Percentiles rank a stretch among this genome's conserved stretches.
Evolutionary conservation across 371 early-diverging fungal genomes (phyloP).

Genomic region (Globomyces sp.): DNA sequence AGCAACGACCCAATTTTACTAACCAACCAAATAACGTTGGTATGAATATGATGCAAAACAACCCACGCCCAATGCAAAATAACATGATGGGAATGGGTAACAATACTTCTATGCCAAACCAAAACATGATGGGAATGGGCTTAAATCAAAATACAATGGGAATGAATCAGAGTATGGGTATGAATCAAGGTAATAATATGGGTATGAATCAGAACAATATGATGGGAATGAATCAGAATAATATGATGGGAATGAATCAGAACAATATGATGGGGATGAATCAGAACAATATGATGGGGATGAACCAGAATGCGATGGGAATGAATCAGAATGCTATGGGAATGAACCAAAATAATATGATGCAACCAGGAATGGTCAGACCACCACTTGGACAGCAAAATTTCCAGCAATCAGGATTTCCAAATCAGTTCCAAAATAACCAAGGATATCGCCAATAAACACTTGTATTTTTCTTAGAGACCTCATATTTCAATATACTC

Average conservation of each 20-base stretch:
- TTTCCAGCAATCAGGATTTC: too few species aligned
- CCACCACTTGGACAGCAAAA: too few species aligned
- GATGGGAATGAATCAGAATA: background rate
- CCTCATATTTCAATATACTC: too few species aligned
- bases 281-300: too few species aligned
- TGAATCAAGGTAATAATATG: slow-evolving; percentile 1
- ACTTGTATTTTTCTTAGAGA: too few species aligned
- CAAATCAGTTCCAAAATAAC: too few species aligned
- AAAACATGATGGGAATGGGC: slow-evolving; percentile 1
- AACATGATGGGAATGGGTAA: slow-evolving; percentile 4
- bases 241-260: background rate
- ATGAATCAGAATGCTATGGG: too few species aligned
- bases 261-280: too few species aligned
- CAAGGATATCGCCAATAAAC: too few species aligned
- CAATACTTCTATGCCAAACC: background rate
- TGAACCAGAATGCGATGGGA: too few species aligned
- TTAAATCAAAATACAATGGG: background rate
- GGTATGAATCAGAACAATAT: slow-evolving; percentile 13
- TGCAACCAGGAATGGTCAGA: too few species aligned
- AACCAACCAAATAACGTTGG: background rate
- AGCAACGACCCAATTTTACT: background rate
- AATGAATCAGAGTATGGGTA: slow-evolving; percentile 10
- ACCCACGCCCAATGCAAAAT: background rate
- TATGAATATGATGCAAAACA: background rate
- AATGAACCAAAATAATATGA: too few species aligned